Base-by-base conservation (phyloP, 495 filamentous ascomycete genomes). In the Podospora comata region DNA sequence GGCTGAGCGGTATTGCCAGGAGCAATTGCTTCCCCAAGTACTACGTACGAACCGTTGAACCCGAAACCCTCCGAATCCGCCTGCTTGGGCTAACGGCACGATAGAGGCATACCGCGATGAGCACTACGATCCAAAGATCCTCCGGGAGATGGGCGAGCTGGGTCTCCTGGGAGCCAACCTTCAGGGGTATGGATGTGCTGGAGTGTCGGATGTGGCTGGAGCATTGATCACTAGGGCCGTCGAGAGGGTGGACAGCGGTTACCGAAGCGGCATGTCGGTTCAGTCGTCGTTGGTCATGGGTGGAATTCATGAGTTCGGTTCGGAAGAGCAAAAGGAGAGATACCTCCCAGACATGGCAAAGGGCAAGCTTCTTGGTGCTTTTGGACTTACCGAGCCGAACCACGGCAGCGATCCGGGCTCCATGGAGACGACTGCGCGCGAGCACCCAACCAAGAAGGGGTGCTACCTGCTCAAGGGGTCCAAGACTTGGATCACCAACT, bases 401-500 rank as follows among this genome's bases (percentile, higher is more conserved):
- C 95, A 99, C 79, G 95, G 95, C 65, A 96, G 92, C 65, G 95
- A 99, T 76, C 95, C 95, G 26, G 95, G 94, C 18, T 92, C 91
- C 1, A 96, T 99, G 96, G 95, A 98, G 80, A 92, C 92, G 11
- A 85, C 83, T 20, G 95, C 95, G 3, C 90, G 90, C 70, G 89
- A 89, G 61, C 94, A 98, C 77, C 92, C 95, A 2, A 88, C 86
- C 3, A 96, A 96, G 84, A 89, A 92, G 74, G 94, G 93, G 4
- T 91, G 91, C 73, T 91, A 90, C 64, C 84, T 89, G 44, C 80
- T 99, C 39, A 90, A 86, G 56, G 95, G 95, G 2, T 83, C 92
- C 56, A 99, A 99, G 84, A 98, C 96, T 0, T 99, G 95, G 95
- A 99, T 99, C 73, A 98, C 95, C 57, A 99, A 98, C 82, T 94